phyloP scores from a whole-genome alignment of 2,329 filamentous ascomycete species.

The Cryoendolithus antarcticus region DNA sequence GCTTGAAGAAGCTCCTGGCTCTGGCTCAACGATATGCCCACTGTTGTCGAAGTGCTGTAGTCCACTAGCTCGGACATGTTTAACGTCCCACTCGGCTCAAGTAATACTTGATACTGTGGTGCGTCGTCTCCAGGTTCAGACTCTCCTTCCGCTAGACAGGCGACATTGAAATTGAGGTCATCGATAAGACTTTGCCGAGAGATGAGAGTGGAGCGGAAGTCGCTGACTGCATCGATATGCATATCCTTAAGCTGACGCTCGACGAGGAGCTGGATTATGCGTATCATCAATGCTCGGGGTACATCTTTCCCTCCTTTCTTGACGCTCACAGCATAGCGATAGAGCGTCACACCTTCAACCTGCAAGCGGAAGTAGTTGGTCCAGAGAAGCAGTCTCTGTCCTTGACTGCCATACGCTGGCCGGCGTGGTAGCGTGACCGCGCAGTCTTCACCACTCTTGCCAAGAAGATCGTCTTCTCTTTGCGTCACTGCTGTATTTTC shows the following conservation, averaged over 20 bases:
- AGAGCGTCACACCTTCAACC: not conserved
- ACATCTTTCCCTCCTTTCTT: not conserved
- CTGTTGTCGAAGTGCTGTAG: not conserved
- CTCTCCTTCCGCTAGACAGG: not conserved
- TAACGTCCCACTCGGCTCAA: not conserved
- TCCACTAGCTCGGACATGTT: not conserved
- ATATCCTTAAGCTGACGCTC: not conserved
- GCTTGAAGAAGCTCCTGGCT: not conserved
- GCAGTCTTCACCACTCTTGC: not conserved
- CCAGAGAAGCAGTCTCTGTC: not conserved
- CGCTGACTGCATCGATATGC: not conserved
- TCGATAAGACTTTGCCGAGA: not conserved
- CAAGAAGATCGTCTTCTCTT: too few species aligned
- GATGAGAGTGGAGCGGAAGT: conserved; percentile 1
- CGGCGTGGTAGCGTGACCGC: not conserved
- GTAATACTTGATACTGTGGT: not conserved
- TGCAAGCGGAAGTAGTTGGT: not conserved
- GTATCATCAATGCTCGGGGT: not conserved
- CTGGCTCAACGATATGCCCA: not conserved
- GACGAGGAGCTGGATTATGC: not conserved
- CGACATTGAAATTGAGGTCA: not conserved
- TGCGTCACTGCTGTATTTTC: too few species aligned
- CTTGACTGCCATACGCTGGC: conserved; percentile 1
- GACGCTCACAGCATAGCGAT: not conserved
- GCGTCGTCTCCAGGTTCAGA: not conserved